A percentile compares a stretch with the other conserved stretches of the same genome.
These are phyloP conservation scores for Aspergillus pseudonomiae DNA, from an alignment of 2,329 filamentous ascomycete genomes.

Conservation along the genomic window DNA sequence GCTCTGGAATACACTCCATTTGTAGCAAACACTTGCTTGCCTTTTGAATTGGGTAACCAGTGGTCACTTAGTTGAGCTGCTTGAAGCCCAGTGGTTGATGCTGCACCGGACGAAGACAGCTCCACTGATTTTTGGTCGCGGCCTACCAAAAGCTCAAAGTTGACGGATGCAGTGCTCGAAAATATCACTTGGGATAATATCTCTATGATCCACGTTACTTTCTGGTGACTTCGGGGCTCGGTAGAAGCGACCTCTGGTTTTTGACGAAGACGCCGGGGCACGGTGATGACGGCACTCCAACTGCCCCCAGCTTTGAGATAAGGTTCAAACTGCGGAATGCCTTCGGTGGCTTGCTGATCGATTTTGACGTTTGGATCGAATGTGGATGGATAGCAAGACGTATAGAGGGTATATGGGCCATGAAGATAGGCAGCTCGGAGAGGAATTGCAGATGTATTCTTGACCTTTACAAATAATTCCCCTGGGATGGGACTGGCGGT, in stretches of 20 bases:
- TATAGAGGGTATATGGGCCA: constrained; percentile 88
- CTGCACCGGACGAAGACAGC: constrained; percentile 62
- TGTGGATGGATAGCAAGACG: constrained; percentile 78
- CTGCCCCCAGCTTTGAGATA: constrained; percentile 91
- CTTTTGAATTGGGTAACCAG: constrained; percentile 62
- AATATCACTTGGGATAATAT: constrained; percentile 92
- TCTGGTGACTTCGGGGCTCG: constrained; percentile 49
- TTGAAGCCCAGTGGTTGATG: constrained; percentile 51
- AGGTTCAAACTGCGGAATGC: constrained; percentile 88
- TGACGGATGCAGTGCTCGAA: constrained; percentile 82
- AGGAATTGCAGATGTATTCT: constrained; percentile 87
- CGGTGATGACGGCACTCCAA: constrained; percentile 77
- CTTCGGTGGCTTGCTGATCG: constrained; percentile 69
- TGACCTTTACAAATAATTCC: constrained; percentile 80
- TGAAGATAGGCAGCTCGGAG: constrained; percentile 94
- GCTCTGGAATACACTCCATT: constrained; percentile 85
- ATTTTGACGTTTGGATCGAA: constrained; percentile 84
- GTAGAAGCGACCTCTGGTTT: constrained; percentile 41
- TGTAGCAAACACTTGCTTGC: constrained; percentile 61
- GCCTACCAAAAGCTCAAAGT: constrained; percentile 83
- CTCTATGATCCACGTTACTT: constrained; percentile 85
- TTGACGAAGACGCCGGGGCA: constrained; percentile 77
- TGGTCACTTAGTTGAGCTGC: constrained; percentile 78
- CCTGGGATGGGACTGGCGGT: constrained; percentile 85
- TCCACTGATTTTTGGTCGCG: constrained; percentile 82